Conservation (phyloP, 768 basidiomycete genomes). For the Leccinellum rugosiceps region DNA sequence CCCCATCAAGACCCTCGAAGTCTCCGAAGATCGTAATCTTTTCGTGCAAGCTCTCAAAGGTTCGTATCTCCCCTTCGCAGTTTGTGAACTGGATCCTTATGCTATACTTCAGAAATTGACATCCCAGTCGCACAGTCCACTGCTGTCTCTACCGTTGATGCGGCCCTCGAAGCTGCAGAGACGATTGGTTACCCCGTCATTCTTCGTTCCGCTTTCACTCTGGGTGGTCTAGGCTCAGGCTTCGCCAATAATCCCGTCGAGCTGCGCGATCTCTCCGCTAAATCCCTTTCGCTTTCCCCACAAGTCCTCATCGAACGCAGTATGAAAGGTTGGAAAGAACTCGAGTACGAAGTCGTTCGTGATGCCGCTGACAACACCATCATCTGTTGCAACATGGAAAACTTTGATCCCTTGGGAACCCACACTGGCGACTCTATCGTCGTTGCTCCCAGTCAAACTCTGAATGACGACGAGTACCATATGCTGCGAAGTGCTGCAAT, state of each 20-base stretch:
- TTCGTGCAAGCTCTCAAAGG: slow-evolving; percentile 97
- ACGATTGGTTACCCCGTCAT: slow-evolving; percentile 97
- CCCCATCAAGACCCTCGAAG: slow-evolving; percentile 89
- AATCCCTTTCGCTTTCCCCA: slow-evolving; percentile 84
- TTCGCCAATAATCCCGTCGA: slow-evolving; percentile 96
- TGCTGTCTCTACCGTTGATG: slow-evolving; percentile 94
- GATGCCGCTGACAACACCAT: slow-evolving; percentile 99
- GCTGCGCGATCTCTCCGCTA: slow-evolving; percentile 90
- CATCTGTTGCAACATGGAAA: slow-evolving; percentile 99
- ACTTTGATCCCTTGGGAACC: slow-evolving; percentile 98
- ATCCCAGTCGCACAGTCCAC: slow-evolving; percentile 95
- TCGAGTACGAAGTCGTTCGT: slow-evolving; percentile 98
- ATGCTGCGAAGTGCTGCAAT: slow-evolving; percentile 98
- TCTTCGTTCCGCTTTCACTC: slow-evolving; percentile 92
- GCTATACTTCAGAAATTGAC: slow-evolving; percentile 72
- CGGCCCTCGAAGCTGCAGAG: slow-evolving; percentile 87
- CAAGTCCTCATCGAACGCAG: slow-evolving; percentile 97
- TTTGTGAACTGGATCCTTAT: slow-evolving; percentile 3
- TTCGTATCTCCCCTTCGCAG: slow-evolving; percentile 32
- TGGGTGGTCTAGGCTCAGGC: slow-evolving; percentile 97
- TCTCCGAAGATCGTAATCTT: slow-evolving; percentile 95
- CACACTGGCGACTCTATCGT: slow-evolving; percentile 99
- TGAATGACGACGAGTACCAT: slow-evolving; percentile 98
- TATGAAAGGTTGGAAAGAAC: slow-evolving; percentile 99
- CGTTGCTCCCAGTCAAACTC: slow-evolving; percentile 95